Evolutionary conservation across 345 rosid species (phyloP).

Genomic region (Camelina sativa): DNA sequence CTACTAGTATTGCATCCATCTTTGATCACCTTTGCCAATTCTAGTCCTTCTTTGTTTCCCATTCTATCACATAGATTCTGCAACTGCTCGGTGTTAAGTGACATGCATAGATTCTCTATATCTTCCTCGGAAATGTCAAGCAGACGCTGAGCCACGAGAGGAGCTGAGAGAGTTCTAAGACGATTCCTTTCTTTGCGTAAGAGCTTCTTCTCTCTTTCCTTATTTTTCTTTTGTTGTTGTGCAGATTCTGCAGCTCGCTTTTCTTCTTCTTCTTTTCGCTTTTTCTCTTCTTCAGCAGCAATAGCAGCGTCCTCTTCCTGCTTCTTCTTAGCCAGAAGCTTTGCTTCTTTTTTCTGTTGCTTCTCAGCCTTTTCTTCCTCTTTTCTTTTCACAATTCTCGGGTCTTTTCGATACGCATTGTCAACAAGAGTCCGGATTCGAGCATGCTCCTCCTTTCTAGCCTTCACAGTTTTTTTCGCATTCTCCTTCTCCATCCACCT

Average conservation of each 20-base stretch:
- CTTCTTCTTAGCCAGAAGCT: slow-evolving; percentile 76
- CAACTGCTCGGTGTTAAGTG: slow-evolving; percentile 68
- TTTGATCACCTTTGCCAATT: slow-evolving; percentile 63
- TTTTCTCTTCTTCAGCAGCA: slow-evolving; percentile 85
- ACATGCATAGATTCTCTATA: slow-evolving; percentile 83
- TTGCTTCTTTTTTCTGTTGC: slow-evolving; percentile 87
- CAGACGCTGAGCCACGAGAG: slow-evolving; percentile 59
- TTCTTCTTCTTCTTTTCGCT: slow-evolving; percentile 75
- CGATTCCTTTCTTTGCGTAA: slow-evolving; percentile 86
- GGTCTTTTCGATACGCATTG: slow-evolving; percentile 92
- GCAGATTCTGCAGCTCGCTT: slow-evolving; percentile 84
- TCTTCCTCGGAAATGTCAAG: slow-evolving; percentile 66
- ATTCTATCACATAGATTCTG: slow-evolving; percentile 75
- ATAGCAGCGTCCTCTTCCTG: slow-evolving; percentile 90
- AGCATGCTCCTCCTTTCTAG: slow-evolving; percentile 93
- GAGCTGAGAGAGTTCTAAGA: slow-evolving; percentile 77
- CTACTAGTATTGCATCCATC: slow-evolving; percentile 51
- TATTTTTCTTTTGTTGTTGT: slow-evolving; percentile 73
- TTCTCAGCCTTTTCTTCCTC: slow-evolving; percentile 89
- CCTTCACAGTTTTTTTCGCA: slow-evolving; percentile 77
- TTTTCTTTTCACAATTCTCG: slow-evolving; percentile 78
- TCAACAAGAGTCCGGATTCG: slow-evolving; percentile 86
- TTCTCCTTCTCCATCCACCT: slow-evolving; percentile 99
- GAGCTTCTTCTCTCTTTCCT: slow-evolving; percentile 96
- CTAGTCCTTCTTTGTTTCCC: slow-evolving; percentile 65